A percentile compares a stretch with the other conserved stretches of the same genome.
phyloP scores from a whole-genome alignment of 2,329 filamentous ascomycete genomes.

The Hypoxylon rubiginosum region DNA sequence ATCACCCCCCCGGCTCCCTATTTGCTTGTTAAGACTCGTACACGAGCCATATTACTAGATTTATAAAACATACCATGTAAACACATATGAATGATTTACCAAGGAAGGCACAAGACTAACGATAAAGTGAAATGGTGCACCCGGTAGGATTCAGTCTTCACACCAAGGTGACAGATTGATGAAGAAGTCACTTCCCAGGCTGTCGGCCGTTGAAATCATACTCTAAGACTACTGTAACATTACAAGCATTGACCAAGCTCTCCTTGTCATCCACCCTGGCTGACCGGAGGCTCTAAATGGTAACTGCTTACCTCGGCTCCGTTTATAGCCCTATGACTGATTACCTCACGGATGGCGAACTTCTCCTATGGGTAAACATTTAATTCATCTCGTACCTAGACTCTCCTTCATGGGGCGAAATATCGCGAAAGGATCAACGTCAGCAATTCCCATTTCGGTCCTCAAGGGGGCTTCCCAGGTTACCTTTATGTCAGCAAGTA shows the following conservation, averaged over 20 bases:
- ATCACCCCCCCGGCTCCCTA: too few relatives aligned
- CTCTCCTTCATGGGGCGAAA: slow-evolving; percentile 9
- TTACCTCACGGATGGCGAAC: not conserved
- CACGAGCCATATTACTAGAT: too few relatives aligned
- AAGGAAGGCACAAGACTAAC: too few relatives aligned
- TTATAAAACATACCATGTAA: too few relatives aligned
- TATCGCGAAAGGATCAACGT: slow-evolving; percentile 26
- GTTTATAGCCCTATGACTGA: slow-evolving; percentile 7
- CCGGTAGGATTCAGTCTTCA: too few relatives aligned
- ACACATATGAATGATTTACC: too few relatives aligned
- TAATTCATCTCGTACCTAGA: slow-evolving; percentile 2
- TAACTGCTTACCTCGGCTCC: slow-evolving; percentile 13
- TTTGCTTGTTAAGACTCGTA: too few relatives aligned
- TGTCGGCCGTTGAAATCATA: not conserved
- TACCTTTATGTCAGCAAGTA: slow-evolving; percentile 33
- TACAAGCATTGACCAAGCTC: slow-evolving; percentile 3
- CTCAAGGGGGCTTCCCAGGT: not conserved
- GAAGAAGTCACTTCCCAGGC: not conserved
- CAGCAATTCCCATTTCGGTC: slow-evolving; percentile 27
- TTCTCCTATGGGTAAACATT: slow-evolving; percentile 7
- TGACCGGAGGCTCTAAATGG: not conserved
- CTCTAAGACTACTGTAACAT: slow-evolving; percentile 11
- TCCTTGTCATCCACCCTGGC: not conserved
- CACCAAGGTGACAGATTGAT: not conserved
- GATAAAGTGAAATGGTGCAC: too few relatives aligned